Percentiles rank a stretch among this genome's conserved stretches.
These are phyloP conservation scores for Arthrobotrys pseudoclavata DNA, from an alignment of 2,329 filamentous ascomycete species.

Conservation along the genomic window DNA sequence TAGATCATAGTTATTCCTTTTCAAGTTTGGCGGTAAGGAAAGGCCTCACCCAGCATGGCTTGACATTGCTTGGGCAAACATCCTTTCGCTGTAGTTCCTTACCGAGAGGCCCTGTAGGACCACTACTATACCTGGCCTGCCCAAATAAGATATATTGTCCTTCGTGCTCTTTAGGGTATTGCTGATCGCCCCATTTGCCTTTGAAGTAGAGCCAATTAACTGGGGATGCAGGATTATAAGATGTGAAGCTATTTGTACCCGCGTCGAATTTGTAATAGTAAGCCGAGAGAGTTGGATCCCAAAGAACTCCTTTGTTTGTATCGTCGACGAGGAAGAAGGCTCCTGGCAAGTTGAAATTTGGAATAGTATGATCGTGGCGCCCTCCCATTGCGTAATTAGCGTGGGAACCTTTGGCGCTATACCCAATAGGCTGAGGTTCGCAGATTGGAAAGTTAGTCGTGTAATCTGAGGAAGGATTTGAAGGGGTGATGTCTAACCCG, in stretches of 20 bases:
- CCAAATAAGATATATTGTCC: constrained; percentile 36
- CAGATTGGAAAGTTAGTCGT: constrained; percentile 10
- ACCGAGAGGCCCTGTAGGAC: constrained; percentile 45
- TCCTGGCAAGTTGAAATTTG: constrained; percentile 72
- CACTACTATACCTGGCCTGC: constrained; percentile 41
- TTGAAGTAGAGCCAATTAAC: constrained; percentile 72
- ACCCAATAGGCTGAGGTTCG: constrained; percentile 71
- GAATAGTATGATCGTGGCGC: constrained; percentile 75
- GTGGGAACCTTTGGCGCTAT: constrained; percentile 74
- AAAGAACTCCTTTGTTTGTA: constrained; percentile 71
- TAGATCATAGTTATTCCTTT: constrained; percentile 8
- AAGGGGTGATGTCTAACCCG: constrained; percentile 28
- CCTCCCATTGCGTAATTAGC: constrained; percentile 75
- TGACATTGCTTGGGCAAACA: constrained; percentile 46
- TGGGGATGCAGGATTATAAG: constrained; percentile 69
- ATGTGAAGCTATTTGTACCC: constrained; percentile 67
- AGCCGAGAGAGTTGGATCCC: constrained; percentile 73
- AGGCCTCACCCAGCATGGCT: constrained; percentile 36
- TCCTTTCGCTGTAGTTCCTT: constrained; percentile 41
- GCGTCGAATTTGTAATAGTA: constrained; percentile 72
- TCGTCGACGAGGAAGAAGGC: constrained; percentile 71
- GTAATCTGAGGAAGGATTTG: background rate
- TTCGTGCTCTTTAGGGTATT: constrained; percentile 67
- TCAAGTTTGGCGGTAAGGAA: constrained; percentile 41
- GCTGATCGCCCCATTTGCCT: constrained; percentile 75